Base-by-base conservation (phyloP, 371 early-diverging fungal species). In the Amoeboaphelidium protococcarum region DNA sequence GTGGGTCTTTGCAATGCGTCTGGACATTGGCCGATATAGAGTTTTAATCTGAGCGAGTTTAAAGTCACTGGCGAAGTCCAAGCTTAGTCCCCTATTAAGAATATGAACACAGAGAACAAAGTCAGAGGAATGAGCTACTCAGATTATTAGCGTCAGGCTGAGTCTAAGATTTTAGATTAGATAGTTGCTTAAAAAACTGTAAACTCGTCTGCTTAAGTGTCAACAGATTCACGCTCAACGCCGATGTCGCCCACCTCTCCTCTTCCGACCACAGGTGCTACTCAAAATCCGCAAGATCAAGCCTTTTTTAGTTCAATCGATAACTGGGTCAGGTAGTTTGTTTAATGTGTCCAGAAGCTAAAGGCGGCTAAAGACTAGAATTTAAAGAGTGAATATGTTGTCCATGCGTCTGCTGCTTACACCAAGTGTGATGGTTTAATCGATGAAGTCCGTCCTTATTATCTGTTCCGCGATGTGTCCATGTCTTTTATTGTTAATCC, bases 251-350 rank as follows among this genome's bases (percentile, higher is more conserved):
- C n/a, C n/a, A n/a, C n/a, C n/a, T n/a, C n/a, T n/a, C n/a, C n/a
- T n/a, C n/a, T n/a, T n/a, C n/a, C n/a, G n/a, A n/a, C n/a, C n/a
- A n/a, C n/a, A n/a, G n/a, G n/a, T n/a, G n/a, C n/a, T n/a, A n/a
- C n/a, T n/a, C n/a, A n/a, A n/a, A n/a, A n/a, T n/a, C n/a, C n/a
- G n/a, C n/a, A n/a, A n/a, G 60, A 63, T 51, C 25, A 26, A 0
- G 49, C 48, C 23, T 66, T 67, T 50, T 56, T 57, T 21, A 41
- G 4, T 10, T 20, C 40, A 20, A 42, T 67, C 2, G 68, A 67
- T 44, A 31, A 49, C 1, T 50, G 54, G 13, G 40, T 66, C 2
- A 27, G 40, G 3, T 31, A 54, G 25, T 58, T 67, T 44, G 65
- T 62, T 13, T 47, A 37, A 13, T 12, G 58, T 6, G 57, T 64